Conservation (phyloP, 352 stramenopile species). For the Phytophthora pini region DNA sequence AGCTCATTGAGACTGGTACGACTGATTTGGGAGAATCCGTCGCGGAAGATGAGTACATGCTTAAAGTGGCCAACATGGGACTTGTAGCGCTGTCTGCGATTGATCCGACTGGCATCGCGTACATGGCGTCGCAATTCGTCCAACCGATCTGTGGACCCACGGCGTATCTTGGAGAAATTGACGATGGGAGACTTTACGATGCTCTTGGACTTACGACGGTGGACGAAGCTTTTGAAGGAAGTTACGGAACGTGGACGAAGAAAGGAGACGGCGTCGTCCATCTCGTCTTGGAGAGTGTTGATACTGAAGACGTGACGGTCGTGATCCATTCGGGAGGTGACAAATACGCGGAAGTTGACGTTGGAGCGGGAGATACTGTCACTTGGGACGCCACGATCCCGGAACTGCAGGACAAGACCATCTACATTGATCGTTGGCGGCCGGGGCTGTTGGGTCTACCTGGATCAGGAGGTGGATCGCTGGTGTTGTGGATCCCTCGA, state of each 20-base stretch:
- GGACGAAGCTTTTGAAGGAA: conserved; percentile 32
- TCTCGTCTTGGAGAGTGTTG: conserved; percentile 27
- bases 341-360: conserved; percentile 25
- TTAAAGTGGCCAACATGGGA: conserved; percentile 43
- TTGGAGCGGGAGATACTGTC: conserved; percentile 20
- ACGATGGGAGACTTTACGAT: conserved; percentile 32
- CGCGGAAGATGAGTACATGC: conserved; percentile 41
- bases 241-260: conserved; percentile 37
- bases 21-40: conserved; percentile 26
- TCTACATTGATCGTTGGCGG: conserved; percentile 33
- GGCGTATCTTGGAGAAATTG: conserved; percentile 34
- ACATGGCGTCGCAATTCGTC: conserved; percentile 45
- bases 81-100: conserved; percentile 40
- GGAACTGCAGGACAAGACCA: conserved; percentile 27
- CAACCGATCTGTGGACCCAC: conserved; percentile 48
- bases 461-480: conserved; percentile 23
- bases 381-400: conserved; percentile 26
- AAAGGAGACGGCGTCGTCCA: conserved; percentile 30
- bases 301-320: conserved; percentile 30
- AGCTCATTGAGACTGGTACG: conserved; percentile 21
- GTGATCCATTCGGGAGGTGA: conserved; percentile 28
- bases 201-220: conserved; percentile 29
- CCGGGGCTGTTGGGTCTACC: conserved; percentile 24
- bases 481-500: conserved; percentile 48
- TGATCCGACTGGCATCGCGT: conserved; percentile 45